Evolutionary conservation across 345 rosid species (phyloP).

Genomic region (Hibiscus tridactylites): DNA sequence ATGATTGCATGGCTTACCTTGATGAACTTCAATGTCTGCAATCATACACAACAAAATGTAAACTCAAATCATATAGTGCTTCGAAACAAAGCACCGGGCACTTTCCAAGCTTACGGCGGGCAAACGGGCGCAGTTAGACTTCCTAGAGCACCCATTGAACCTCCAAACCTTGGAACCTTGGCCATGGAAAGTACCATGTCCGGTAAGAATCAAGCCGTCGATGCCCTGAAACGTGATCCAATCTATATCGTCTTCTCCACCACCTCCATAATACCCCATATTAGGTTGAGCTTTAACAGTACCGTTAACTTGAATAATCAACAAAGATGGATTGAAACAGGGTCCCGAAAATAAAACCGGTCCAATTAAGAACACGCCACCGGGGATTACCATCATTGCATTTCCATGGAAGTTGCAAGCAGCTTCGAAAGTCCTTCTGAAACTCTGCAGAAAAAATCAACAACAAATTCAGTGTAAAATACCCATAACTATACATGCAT

Average conservation of each 20-base stretch:
- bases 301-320: constrained; percentile 5
- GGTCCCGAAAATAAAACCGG: constrained; percentile 13
- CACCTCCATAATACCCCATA: neutral
- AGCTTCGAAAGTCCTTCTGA: constrained; percentile 7
- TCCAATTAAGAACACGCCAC: constrained; percentile 1
- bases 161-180: constrained; percentile 44
- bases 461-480: neutral
- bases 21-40: constrained; percentile 37
- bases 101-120: constrained; percentile 22
- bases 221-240: constrained; percentile 19
- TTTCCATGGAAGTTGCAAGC: constrained; percentile 14
- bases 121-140: constrained; percentile 13
- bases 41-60: neutral
- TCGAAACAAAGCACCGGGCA: neutral
- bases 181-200: constrained; percentile 46
- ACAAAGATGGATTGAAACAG: constrained; percentile 8
- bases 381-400: constrained; percentile 13
- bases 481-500: neutral
- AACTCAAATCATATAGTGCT: too few species aligned
- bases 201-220: constrained; percentile 33
- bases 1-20: constrained; percentile 24
- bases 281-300: neutral
- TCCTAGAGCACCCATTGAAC: constrained; percentile 11
- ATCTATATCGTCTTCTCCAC: constrained; percentile 7
- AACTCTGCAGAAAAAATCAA: constrained; percentile 2